Conservation (phyloP, 768 basidiomycete genomes). For the Xerocomus brunneocitrinus region DNA sequence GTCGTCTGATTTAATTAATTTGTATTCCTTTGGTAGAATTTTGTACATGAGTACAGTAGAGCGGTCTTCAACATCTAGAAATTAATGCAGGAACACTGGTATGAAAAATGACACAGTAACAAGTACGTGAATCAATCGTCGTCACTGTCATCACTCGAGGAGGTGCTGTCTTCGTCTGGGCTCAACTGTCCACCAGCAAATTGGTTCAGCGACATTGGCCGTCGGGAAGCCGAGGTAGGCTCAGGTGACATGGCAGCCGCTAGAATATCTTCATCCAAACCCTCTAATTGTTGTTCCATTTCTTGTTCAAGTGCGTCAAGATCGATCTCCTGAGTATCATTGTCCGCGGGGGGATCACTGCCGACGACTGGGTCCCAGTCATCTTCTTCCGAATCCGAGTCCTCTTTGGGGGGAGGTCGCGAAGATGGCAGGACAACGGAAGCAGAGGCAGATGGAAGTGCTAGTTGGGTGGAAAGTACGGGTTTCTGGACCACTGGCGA, state of each 20-base stretch:
- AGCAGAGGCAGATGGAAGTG: constrained; percentile 35
- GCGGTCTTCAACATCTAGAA: constrained; percentile 1
- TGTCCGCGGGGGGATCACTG: constrained; percentile 21
- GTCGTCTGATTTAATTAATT: constrained; percentile 17
- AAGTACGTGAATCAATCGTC: constrained; percentile 35
- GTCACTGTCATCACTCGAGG: constrained; percentile 53
- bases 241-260: constrained; percentile 39
- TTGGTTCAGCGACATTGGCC: constrained; percentile 49
- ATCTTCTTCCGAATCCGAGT: constrained; percentile 43
- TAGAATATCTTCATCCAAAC: constrained; percentile 49
- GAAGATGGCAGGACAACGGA: constrained; percentile 29
- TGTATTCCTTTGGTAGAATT: too few species aligned
- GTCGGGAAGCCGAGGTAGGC: constrained; percentile 25
- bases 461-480: constrained; percentile 26
- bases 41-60: not conserved
- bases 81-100: constrained; percentile 6
- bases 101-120: constrained; percentile 3
- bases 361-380: constrained; percentile 50
- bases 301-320: constrained; percentile 33
- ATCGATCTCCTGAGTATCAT: constrained; percentile 33
- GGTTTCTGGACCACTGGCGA: constrained; percentile 19
- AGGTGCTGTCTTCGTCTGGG: constrained; percentile 46
- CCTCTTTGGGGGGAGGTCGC: constrained; percentile 27
- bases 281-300: constrained; percentile 35
- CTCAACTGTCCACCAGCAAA: constrained; percentile 41